Evolutionary conservation across 2,329 filamentous ascomycete genomes (phyloP).

Genomic region (Cryphonectria japonica): DNA sequence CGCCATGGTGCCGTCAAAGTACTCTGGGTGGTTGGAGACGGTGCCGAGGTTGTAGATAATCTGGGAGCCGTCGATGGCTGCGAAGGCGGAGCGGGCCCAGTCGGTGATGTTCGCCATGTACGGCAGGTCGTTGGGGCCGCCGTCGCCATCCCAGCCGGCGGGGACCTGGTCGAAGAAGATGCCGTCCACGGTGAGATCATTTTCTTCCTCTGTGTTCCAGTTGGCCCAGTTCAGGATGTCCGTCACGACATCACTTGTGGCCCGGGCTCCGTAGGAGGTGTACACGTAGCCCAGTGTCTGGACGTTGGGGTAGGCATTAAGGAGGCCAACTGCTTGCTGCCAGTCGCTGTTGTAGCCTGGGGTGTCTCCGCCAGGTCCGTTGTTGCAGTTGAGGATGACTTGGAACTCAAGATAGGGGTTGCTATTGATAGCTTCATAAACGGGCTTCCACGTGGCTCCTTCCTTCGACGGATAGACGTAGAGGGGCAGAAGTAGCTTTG

Average conservation of each 20-base stretch:
- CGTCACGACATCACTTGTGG: neutral
- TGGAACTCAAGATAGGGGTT: constrained; percentile 20
- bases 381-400: constrained; percentile 25
- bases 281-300: constrained; percentile 23
- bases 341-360: constrained; percentile 22
- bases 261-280: constrained; percentile 11
- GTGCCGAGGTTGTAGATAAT: constrained; percentile 23
- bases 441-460: neutral
- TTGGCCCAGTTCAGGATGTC: constrained; percentile 23
- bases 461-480: constrained; percentile 18
- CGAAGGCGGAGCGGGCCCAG: neutral
- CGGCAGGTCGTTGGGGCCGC: constrained; percentile 8
- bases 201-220: constrained; percentile 15
- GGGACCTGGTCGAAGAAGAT: constrained; percentile 30
- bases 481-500: constrained; percentile 16
- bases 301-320: constrained; percentile 19
- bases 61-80: neutral
- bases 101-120: constrained; percentile 15
- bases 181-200: constrained; percentile 22
- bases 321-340: constrained; percentile 5
- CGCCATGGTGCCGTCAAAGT: constrained; percentile 17
- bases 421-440: constrained; percentile 14
- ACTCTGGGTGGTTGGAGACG: constrained; percentile 16
- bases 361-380: constrained; percentile 19
- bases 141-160: constrained; percentile 18